Base-by-base conservation (phyloP, 1,139 yeast genomes). In the Hemisphaericaspora xylofermentans region DNA sequence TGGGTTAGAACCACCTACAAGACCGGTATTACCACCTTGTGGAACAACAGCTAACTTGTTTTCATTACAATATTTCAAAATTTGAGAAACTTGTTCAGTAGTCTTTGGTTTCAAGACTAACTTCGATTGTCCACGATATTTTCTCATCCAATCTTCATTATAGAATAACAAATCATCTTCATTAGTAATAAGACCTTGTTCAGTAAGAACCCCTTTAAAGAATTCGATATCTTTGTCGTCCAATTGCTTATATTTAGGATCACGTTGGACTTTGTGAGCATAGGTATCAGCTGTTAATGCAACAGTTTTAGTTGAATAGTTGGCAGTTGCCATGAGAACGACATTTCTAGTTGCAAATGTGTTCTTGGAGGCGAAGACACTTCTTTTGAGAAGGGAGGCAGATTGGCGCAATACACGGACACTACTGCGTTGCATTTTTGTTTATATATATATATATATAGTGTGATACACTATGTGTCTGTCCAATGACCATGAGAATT, bases 61-160 rank as follows among this genome's bases (percentile, higher is more conserved):
- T 25, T 83, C 87, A 57, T 87, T 86, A 71, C 97, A 88, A 63
- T 88, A 85, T 60, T 82, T 81, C 56, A 93, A 60, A 48, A 93
- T 88, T 53, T 78, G 58, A 3, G 93, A 74, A 16, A 93, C 84
- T 61, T 93, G 94, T 46, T 84, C 80, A 2, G 89, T 80, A 14
- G 87, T 78, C 55, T 84, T 85, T 29, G 98, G 98, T 58, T 86
- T 88, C 51, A 93, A 71, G 3, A 89, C 91, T 38, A 93, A 64
- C 54, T 78, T 72, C 1, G 96, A 84, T 58, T 87, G 88, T 15
- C 98, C 98, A 46, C 81, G 75, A 64, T 91, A 93, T 64, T 93
- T 93, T 60, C 89, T 77, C 97, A 91, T 93, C 94, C 96, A 88
- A 62, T 93, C 98, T 60, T 87, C 94, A 57, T 93, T 93, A 71